Evolutionary conservation across 345 rosid genomes (phyloP).

Genomic region (Viola odorata): DNA sequence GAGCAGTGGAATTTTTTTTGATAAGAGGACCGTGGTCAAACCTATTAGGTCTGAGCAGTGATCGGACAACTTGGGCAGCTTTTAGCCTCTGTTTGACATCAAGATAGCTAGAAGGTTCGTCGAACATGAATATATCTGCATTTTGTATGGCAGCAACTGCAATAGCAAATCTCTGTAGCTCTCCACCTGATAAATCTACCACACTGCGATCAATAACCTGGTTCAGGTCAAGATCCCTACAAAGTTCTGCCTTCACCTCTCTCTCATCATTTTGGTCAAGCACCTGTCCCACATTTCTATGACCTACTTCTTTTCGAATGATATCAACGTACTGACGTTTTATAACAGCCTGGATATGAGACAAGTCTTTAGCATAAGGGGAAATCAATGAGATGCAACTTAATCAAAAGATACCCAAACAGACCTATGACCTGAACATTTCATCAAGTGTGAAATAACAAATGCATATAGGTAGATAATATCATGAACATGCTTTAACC

Average conservation of each 20-base stretch:
- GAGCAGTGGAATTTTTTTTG: neutral
- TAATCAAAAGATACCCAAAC: no score
- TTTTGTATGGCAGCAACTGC: conserved; percentile 90
- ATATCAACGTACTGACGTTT: conserved; percentile 98
- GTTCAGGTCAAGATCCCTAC: conserved; percentile 78
- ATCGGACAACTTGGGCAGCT: conserved; percentile 91
- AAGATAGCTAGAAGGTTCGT: conserved; percentile 98
- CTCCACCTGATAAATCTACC: conserved; percentile 95
- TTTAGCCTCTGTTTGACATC: conserved; percentile 99
- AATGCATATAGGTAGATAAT: no score
- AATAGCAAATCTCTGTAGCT: conserved; percentile 95
- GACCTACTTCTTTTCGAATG: conserved; percentile 89
- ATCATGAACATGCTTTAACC: no score
- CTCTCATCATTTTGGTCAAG: conserved; percentile 94
- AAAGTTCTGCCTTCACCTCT: conserved; percentile 62
- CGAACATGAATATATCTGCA: conserved; percentile 99
- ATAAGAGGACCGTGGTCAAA: conserved; percentile 23
- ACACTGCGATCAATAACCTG: conserved; percentile 91
- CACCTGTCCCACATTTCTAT: conserved; percentile 86
- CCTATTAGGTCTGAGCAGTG: conserved; percentile 87
- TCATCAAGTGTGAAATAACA: no score
- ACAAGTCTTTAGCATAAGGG: no score
- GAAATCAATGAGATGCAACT: neutral
- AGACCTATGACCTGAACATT: no score
- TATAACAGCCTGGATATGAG: conserved; percentile 58